Conservation (phyloP, 352 stramenopile genomes). For the Pythium aquatile region DNA sequence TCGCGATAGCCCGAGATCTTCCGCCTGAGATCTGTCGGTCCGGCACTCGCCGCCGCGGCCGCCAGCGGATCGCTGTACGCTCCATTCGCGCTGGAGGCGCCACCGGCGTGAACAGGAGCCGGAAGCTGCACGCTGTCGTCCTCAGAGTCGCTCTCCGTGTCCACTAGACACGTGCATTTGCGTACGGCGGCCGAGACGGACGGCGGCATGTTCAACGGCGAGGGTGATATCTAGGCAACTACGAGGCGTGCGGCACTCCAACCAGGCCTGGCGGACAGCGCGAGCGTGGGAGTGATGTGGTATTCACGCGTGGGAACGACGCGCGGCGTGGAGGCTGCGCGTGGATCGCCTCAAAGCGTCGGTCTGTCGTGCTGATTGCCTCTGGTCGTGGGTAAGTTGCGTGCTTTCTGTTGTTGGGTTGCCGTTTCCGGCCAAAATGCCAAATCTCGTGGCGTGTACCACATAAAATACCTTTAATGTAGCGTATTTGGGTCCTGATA, state of each 20-base stretch:
- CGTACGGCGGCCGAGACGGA: constrained; percentile 18
- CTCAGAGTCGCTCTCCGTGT: constrained; percentile 76
- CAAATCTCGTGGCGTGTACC: constrained; percentile 1
- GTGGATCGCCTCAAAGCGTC: background rate
- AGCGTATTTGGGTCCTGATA: background rate
- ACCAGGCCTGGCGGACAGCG: background rate
- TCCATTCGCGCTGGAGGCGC: constrained; percentile 1
- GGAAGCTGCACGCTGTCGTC: constrained; percentile 31
- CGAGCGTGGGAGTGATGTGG: background rate
- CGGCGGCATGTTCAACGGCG: constrained; percentile 9
- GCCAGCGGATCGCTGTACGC: background rate
- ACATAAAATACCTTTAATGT: constrained; percentile 15
- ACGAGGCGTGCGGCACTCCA: background rate
- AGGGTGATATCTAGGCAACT: background rate
- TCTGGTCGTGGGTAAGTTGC: background rate
- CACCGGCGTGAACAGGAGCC: background rate
- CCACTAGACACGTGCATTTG: constrained; percentile 67
- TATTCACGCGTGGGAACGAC: background rate
- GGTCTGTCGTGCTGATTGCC: background rate
- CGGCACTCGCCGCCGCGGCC: constrained; percentile 8
- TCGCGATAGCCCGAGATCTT: constrained; percentile 45
- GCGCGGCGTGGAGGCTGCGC: background rate
- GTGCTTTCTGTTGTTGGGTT: constrained; percentile 14
- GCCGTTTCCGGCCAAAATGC: constrained; percentile 21
- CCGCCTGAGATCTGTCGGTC: constrained; percentile 30